Evolutionary conservation across 176 grass and related monocot species (phyloP).

Genomic region (Aegilops tauschii): DNA sequence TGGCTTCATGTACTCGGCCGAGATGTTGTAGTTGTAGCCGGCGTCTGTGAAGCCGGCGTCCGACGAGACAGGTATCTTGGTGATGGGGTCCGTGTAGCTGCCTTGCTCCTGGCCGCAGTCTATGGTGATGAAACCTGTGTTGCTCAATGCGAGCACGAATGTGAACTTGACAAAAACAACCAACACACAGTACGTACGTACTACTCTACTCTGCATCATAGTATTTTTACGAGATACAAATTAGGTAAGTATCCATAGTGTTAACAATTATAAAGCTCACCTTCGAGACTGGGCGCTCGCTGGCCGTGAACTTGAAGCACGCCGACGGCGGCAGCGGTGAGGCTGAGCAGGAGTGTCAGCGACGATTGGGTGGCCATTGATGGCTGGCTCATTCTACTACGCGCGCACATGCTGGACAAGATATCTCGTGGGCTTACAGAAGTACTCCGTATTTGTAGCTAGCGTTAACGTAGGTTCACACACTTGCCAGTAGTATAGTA

Average conservation of each 20-base stretch:
- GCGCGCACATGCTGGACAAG: background rate
- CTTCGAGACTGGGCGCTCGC: slow-evolving; percentile 25
- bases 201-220: background rate
- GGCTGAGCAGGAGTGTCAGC: background rate
- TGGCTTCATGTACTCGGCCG: background rate
- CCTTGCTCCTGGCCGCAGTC: background rate
- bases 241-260: background rate
- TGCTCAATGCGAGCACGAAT: background rate
- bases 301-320: slow-evolving; percentile 23
- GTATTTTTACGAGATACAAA: no score
- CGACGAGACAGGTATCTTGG: background rate
- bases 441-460: no score
- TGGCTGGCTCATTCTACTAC: background rate
- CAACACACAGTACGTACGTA: background rate
- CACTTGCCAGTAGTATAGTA: background rate
- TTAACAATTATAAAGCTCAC: slow-evolving; percentile 1
- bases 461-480: background rate
- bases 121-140: background rate
- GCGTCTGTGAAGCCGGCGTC: background rate
- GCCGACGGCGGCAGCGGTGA: background rate
- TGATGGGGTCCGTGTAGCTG: background rate
- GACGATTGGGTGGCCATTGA: background rate
- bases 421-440: no score
- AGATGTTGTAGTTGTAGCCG: background rate
- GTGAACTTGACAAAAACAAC: background rate